These are phyloP conservation scores for Aureococcus anophagefferens DNA, from an alignment of 108 stramenopile genomes.

Conservation along the genomic window DNA sequence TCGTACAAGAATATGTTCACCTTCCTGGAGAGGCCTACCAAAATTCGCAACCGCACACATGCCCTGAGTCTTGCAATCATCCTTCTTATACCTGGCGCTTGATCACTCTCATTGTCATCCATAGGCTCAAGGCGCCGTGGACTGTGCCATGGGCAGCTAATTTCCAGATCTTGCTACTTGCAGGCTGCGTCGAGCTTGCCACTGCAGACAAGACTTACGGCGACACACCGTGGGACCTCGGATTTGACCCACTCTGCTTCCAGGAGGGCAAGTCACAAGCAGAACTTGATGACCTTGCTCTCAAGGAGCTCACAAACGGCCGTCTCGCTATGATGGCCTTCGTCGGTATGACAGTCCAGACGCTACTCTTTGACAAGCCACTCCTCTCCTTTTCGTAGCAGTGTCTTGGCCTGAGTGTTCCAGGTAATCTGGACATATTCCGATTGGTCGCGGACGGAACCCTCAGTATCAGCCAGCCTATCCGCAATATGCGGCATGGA, in stretches of 20 bases:
- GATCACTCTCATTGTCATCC: too few species aligned
- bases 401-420: too few species aligned
- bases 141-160: slow-evolving; percentile 56
- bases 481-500: too few species aligned
- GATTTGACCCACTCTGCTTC: slow-evolving; percentile 70
- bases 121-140: slow-evolving; percentile 62
- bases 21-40: slow-evolving; percentile 65
- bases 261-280: slow-evolving; percentile 66
- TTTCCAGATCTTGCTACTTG: slow-evolving; percentile 7
- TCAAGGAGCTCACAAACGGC: slow-evolving; percentile 78
- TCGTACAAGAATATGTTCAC: slow-evolving; percentile 63
- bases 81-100: too few species aligned
- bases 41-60: slow-evolving; percentile 57
- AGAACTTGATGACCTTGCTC: slow-evolving; percentile 54
- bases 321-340: slow-evolving; percentile 93
- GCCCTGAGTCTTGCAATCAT: too few species aligned
- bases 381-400: slow-evolving; percentile 55
- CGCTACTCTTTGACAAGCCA: slow-evolving; percentile 60
- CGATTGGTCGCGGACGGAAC: too few species aligned
- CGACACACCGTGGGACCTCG: slow-evolving; percentile 80
- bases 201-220: slow-evolving; percentile 85
- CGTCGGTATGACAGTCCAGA: slow-evolving; percentile 79
- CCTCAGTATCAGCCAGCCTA: too few species aligned
- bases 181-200: slow-evolving; percentile 46
- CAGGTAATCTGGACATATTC: too few species aligned